Percentiles rank a stretch among this genome's conserved stretches.
phyloP scores from a whole-genome alignment of 208 protist genomes.

The Leishmania arabica region DNA sequence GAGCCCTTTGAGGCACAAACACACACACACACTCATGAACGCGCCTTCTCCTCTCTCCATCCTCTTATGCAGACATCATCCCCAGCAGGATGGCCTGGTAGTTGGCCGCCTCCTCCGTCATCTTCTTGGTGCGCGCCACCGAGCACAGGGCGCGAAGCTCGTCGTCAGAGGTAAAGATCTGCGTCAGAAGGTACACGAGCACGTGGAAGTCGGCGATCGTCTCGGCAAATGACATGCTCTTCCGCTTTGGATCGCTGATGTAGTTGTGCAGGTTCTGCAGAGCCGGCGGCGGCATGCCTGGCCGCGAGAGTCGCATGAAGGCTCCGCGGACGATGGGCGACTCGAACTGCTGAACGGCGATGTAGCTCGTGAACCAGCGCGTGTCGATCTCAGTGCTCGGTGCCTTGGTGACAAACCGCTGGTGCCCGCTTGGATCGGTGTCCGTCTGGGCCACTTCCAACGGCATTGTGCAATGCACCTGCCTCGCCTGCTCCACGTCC shows the following conservation, averaged over 20 bases:
- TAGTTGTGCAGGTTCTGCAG: constrained; percentile 75
- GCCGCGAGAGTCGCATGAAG: constrained; percentile 86
- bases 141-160: constrained; percentile 62
- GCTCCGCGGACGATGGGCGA: constrained; percentile 70
- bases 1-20: background rate
- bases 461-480: constrained; percentile 56
- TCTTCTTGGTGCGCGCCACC: constrained; percentile 43
- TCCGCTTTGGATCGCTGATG: constrained; percentile 79
- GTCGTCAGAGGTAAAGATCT: constrained; percentile 54
- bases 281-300: constrained; percentile 77
- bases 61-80: constrained; percentile 31
- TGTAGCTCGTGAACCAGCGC: constrained; percentile 89
- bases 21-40: background rate
- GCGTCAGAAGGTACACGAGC: constrained; percentile 79
- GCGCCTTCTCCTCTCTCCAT: background rate
- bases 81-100: constrained; percentile 54
- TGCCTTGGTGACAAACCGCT: constrained; percentile 61
- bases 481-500: constrained; percentile 34
- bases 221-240: constrained; percentile 56
- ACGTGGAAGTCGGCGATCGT: constrained; percentile 92
- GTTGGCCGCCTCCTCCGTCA: constrained; percentile 41
- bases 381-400: constrained; percentile 78
- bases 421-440: constrained; percentile 64
- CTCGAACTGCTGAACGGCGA: constrained; percentile 85
- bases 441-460: constrained; percentile 84